Base-by-base conservation (phyloP, 768 basidiomycete species). In the Russula sp. region DNA sequence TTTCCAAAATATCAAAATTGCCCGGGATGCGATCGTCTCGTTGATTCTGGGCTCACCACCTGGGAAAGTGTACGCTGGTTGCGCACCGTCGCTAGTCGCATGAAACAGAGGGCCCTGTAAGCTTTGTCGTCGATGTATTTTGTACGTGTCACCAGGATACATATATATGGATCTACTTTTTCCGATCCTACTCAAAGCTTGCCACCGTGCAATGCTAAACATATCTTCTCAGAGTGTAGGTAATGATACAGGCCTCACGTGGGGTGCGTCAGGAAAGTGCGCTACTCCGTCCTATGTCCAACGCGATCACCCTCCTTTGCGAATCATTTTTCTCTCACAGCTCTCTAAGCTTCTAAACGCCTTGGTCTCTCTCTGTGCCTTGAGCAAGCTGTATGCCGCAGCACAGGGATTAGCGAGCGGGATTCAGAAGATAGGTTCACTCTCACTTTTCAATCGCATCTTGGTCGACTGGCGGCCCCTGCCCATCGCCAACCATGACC, bases 1-100 rank as follows among this genome's bases (percentile, higher is more conserved):
- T 18, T 98, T 97, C 79, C 92, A 95, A 79, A 97, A 97, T 72
- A 98, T 99, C 80, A 97, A 96, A 76, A 84, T 98, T 63, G 97
- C 97, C 0, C 84, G 95, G 62, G 96, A 98, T 75, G 94, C 97
- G 7, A 87, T 99, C 66, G 95, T 97, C 30, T 94, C 92, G 16
- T 83, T 97, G 22, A 98, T 98, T 69, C 81, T 98, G 18, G 95
- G 95, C 36, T 95, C 94, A 16, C 95, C 95, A 0, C 95, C 95
- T 56, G 95, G 95, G 57, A 92, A 94, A 73, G 92, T 94, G 7
- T 92, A 98, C 70, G 91, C 94, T 8, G 89, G 92, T 76, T 98
- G 69, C 82, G 94, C 73, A 94, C 93, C 6, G 91, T 97, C 53
- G 92, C 92, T 73, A 89, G 89, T 69, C 83, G 94, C 66, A 90